phyloP scores from a whole-genome alignment of 108 stramenopile genomes.

The Bacterosira constricta region DNA sequence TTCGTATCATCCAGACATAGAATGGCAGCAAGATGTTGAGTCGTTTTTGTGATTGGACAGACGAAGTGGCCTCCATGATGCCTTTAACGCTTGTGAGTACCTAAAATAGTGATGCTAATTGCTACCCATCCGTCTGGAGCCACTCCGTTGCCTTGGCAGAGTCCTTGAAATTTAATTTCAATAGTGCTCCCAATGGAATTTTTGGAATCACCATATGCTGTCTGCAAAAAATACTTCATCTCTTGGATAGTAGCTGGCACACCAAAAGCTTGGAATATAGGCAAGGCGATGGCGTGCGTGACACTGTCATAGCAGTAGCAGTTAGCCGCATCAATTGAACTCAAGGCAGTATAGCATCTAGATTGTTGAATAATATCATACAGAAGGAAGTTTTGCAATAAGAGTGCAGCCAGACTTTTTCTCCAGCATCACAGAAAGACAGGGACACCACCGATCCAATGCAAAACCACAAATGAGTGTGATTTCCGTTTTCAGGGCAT shows the following conservation, averaged over 20 bases:
- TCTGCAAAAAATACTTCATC: slow-evolving; percentile 8
- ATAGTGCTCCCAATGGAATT: background rate
- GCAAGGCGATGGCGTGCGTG: background rate
- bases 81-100: no score
- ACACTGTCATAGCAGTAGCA: background rate
- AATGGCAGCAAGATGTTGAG: background rate
- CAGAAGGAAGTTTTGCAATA: background rate
- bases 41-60: background rate
- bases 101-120: background rate
- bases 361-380: background rate
- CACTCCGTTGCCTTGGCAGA: background rate
- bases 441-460: background rate
- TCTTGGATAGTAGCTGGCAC: background rate
- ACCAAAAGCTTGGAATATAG: slow-evolving; percentile 1
- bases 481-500: background rate
- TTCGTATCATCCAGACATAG: background rate
- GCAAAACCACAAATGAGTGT: background rate
- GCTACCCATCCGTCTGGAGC: no score
- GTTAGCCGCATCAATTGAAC: slow-evolving; percentile 11
- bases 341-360: background rate
- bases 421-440: background rate
- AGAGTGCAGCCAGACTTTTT: background rate
- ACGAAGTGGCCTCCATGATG: background rate
- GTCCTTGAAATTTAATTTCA: background rate
- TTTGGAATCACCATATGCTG: background rate